These are phyloP conservation scores for Skeletonema costatum DNA, from an alignment of 108 stramenopile species.

Conservation along the genomic window DNA sequence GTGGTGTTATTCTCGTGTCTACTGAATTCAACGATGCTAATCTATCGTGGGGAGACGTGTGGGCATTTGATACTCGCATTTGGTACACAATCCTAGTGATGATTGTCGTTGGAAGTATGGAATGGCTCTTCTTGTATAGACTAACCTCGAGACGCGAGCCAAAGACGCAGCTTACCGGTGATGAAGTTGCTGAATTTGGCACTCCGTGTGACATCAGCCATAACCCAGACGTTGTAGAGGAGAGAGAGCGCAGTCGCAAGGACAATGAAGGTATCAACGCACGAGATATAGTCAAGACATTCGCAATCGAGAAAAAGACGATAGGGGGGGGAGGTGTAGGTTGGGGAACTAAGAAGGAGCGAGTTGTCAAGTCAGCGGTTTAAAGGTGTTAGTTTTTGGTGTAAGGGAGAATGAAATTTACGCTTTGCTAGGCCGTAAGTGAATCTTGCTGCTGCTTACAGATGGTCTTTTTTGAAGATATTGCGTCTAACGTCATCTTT, in stretches of 20 bases:
- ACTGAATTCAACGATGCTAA: constrained; percentile 22
- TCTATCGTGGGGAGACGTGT: constrained; percentile 40
- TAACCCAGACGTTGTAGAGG: constrained; percentile 21
- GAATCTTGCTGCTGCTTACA: too few relatives aligned
- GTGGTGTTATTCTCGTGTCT: constrained; percentile 33
- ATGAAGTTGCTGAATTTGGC: too few relatives aligned
- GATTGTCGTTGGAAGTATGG: constrained; percentile 26
- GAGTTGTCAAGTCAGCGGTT: constrained; percentile 30
- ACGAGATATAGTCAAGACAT: constrained; percentile 41
- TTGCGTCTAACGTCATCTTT: too few relatives aligned
- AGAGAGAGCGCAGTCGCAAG: constrained; percentile 17
- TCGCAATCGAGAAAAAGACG: constrained; percentile 1
- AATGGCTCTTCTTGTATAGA: constrained; percentile 40
- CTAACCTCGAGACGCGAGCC: constrained; percentile 27
- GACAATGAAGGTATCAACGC: constrained; percentile 47
- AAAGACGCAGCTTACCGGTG: not conserved
- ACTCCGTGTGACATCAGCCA: constrained; percentile 13
- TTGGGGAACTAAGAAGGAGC: not conserved
- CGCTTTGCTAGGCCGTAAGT: too few relatives aligned
- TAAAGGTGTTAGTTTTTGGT: constrained; percentile 50
- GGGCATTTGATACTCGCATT: constrained; percentile 46
- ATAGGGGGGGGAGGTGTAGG: not conserved
- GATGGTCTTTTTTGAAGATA: too few relatives aligned
- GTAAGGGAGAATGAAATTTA: constrained; percentile 28
- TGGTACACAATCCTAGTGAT: constrained; percentile 43